These are phyloP conservation scores for Trapa bicornis DNA, from an alignment of 345 rosid genomes.

Conservation along the genomic window DNA sequence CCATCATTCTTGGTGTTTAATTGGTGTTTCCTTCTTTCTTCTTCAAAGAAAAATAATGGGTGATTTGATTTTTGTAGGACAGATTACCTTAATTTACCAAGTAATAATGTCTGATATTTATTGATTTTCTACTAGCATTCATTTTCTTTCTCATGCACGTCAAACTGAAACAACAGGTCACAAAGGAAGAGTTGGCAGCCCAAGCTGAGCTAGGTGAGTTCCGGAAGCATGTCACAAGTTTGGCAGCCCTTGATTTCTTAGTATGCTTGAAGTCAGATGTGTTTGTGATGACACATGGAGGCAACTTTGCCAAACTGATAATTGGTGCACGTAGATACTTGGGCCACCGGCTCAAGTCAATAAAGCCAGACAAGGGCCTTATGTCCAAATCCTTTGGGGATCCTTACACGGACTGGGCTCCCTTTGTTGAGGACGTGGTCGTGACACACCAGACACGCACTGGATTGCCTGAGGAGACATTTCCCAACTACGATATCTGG, in stretches of 20 bases:
- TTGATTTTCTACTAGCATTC: too few relatives aligned
- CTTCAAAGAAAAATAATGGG: neutral
- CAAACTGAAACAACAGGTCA: slow-evolving; percentile 34
- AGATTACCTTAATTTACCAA: too few relatives aligned
- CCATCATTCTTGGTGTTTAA: neutral
- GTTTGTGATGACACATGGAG: slow-evolving; percentile 99
- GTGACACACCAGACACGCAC: slow-evolving; percentile 93
- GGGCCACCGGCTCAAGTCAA: slow-evolving; percentile 92
- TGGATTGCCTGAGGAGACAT: slow-evolving; percentile 97
- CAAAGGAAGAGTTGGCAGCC: slow-evolving; percentile 88
- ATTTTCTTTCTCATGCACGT: too few relatives aligned
- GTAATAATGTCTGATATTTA: too few relatives aligned
- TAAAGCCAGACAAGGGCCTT: slow-evolving; percentile 96
- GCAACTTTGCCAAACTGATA: slow-evolving; percentile 96
- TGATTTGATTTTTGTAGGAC: too few relatives aligned
- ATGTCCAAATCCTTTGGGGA: slow-evolving; percentile 99
- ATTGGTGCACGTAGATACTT: slow-evolving; percentile 91
- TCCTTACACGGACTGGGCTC: slow-evolving; percentile 97
- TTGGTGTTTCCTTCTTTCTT: neutral
- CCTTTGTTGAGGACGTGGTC: slow-evolving; percentile 93
- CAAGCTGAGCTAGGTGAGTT: slow-evolving; percentile 67
- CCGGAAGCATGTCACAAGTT: slow-evolving; percentile 94
- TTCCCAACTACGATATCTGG: slow-evolving; percentile 99
- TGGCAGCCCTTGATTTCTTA: slow-evolving; percentile 92
- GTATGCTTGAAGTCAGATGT: slow-evolving; percentile 95